Conservation (phyloP, 495 filamentous ascomycete genomes). For the Chaetomidium leptoderma region DNA sequence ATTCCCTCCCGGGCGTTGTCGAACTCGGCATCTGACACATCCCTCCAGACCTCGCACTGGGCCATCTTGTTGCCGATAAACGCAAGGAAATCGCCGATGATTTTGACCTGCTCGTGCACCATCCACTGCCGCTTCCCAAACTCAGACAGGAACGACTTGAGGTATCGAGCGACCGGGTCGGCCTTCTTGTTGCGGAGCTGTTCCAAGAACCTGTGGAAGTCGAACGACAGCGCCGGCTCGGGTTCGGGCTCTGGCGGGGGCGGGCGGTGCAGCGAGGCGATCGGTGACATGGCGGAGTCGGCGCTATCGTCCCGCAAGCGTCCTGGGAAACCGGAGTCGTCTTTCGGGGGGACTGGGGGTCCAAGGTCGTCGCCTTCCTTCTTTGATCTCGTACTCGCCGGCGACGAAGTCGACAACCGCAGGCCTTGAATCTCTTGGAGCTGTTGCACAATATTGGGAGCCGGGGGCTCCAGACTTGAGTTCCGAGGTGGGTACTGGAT, state of each 20-base stretch:
- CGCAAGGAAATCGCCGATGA: slow-evolving; percentile 92
- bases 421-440: slow-evolving; percentile 47
- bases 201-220: slow-evolving; percentile 96
- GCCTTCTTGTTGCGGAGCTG: slow-evolving; percentile 93
- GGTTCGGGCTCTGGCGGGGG: slow-evolving; percentile 82
- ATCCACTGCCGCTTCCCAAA: slow-evolving; percentile 99
- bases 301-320: slow-evolving; percentile 36
- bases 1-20: slow-evolving; percentile 98
- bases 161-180: slow-evolving; percentile 91
- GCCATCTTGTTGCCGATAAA: slow-evolving; percentile 99
- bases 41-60: slow-evolving; percentile 94
- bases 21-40: slow-evolving; percentile 93
- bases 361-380: slow-evolving; percentile 43
- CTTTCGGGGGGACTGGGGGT: slow-evolving; percentile 50
- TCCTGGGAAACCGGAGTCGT: slow-evolving; percentile 33
- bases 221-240: slow-evolving; percentile 85
- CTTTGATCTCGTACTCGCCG: slow-evolving; percentile 35
- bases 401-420: slow-evolving; percentile 37
- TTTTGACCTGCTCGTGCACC: slow-evolving; percentile 99
- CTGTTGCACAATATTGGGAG: slow-evolving; percentile 42
- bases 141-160: slow-evolving; percentile 88
- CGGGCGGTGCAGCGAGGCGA: slow-evolving; percentile 58
- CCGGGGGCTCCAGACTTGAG: slow-evolving; percentile 73
- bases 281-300: slow-evolving; percentile 47
- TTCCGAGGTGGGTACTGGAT: slow-evolving; percentile 72